Conservation (phyloP, 2,329 filamentous ascomycete species). For the Microdochium trichocladiopsis region DNA sequence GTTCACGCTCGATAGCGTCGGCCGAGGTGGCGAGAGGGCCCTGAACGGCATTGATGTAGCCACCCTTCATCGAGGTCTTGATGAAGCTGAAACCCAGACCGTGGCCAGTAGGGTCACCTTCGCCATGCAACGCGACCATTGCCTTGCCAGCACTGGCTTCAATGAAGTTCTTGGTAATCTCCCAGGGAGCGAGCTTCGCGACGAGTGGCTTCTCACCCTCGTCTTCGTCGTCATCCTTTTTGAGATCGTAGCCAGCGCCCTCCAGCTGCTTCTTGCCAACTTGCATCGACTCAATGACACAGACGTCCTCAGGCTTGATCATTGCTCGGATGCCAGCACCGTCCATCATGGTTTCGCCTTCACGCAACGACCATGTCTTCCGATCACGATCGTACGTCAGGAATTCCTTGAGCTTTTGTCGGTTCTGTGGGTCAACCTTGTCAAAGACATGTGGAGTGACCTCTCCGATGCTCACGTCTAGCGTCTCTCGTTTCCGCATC, state of each 20-base stretch:
- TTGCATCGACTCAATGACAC: constrained; percentile 92
- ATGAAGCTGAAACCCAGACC: constrained; percentile 96
- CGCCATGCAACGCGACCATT: constrained; percentile 91
- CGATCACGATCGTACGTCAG: constrained; percentile 82
- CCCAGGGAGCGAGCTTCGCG: constrained; percentile 90
- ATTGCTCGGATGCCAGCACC: constrained; percentile 74
- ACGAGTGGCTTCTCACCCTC: constrained; percentile 70
- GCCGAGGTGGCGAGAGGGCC: constrained; percentile 61
- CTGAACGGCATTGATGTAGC: constrained; percentile 76
- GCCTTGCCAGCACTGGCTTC: constrained; percentile 91
- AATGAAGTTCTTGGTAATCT: constrained; percentile 92
- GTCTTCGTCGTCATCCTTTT: constrained; percentile 53
- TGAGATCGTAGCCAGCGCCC: constrained; percentile 78
- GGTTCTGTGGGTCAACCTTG: constrained; percentile 89
- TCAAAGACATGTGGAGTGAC: constrained; percentile 90
- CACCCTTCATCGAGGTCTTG: constrained; percentile 97
- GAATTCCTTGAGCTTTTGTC: constrained; percentile 96
- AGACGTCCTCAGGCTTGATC: constrained; percentile 95
- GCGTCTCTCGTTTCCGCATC: constrained; percentile 66
- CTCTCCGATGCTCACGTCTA: constrained; percentile 67
- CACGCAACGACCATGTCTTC: constrained; percentile 77
- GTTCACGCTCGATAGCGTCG: constrained; percentile 80
- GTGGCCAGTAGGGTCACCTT: constrained; percentile 88
- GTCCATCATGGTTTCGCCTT: constrained; percentile 70
- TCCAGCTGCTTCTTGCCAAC: constrained; percentile 85